These are phyloP conservation scores for Hypericum perforatum DNA, from an alignment of 345 rosid species.

Conservation along the genomic window DNA sequence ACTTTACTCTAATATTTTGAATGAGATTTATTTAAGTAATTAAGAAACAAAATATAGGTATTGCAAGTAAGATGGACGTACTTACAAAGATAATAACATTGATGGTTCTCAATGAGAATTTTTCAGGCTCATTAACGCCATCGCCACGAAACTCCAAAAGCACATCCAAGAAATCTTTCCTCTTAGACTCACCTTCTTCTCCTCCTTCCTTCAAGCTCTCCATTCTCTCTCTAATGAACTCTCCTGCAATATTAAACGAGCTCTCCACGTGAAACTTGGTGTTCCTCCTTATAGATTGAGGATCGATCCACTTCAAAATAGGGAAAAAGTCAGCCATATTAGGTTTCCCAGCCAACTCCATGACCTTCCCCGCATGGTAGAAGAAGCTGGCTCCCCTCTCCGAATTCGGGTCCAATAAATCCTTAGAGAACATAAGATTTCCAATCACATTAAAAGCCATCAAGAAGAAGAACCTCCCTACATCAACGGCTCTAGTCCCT, in stretches of 20 bases:
- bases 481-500: constrained; percentile 37
- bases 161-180: constrained; percentile 64
- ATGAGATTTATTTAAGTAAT: too few species aligned
- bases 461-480: constrained; percentile 55
- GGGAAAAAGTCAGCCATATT: constrained; percentile 74
- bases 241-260: constrained; percentile 52
- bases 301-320: constrained; percentile 48
- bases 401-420: constrained; percentile 49
- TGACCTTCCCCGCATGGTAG: constrained; percentile 58
- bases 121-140: constrained; percentile 32
- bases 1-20: too few species aligned
- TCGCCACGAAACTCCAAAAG: constrained; percentile 69
- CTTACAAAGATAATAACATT: constrained; percentile 69
- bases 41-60: too few species aligned
- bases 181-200: constrained; percentile 16
- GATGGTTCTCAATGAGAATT: constrained; percentile 46
- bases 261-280: constrained; percentile 50
- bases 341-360: constrained; percentile 72
- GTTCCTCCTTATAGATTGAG: constrained; percentile 58
- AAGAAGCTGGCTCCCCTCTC: constrained; percentile 51
- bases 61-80: not conserved
- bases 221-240: constrained; percentile 48
- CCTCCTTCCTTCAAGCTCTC: constrained; percentile 7
- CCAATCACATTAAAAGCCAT: constrained; percentile 68
- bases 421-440: constrained; percentile 57